Evolutionary conservation across 75 land plant species (phyloP), one percentile per base, ranked within the genome.

Genomic region (Picea sitchensis): DNA sequence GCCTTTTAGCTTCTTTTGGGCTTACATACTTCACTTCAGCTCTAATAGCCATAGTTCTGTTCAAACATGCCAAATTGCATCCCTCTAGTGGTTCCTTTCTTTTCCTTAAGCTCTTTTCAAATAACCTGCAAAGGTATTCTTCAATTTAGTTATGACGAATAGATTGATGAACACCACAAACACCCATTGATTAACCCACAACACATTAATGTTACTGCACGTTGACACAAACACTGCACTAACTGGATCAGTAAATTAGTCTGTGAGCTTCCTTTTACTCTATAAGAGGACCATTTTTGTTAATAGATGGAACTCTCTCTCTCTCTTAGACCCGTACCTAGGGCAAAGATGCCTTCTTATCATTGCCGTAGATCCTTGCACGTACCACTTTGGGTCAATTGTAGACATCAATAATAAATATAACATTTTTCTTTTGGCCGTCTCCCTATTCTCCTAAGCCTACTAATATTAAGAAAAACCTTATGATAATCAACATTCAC

Each of bases 21-120:
- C 85, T 85, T 34, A 96, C 95, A 82, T 82, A 96, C 62, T 91
- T 85, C 60, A 96, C 88, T 69, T 88, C 98, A 17, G 99, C 95
- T 68, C 82, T 84, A 32, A 90, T 80, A n/a, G 36, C 63, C 51
- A 80, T 30, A n/a, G 32, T 71, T 78, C 76, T 84, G 78, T 75
- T 64, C 18, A 6, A 34, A 51, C 69, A 15, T 31, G 77, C 58
- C 23, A 71, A 44, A 18, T 47, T 71, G 44, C 3, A 71, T 36
- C 20, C 47, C 17, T 44, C 23, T 20, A 36, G 44, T 41, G 11
- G 11, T 71, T 44, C 44, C 31, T 44, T 20, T 44, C 36, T 71
- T 41, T 41, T 71, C n/a, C 41, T n/a, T 47, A 44, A 71, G 73
- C n/a, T 71, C 73, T 47, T 44, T 44, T 54, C 14, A 44, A 47